Base-by-base conservation (phyloP, 805 yeast species). In the Yamadazyma paraphyllophila region DNA sequence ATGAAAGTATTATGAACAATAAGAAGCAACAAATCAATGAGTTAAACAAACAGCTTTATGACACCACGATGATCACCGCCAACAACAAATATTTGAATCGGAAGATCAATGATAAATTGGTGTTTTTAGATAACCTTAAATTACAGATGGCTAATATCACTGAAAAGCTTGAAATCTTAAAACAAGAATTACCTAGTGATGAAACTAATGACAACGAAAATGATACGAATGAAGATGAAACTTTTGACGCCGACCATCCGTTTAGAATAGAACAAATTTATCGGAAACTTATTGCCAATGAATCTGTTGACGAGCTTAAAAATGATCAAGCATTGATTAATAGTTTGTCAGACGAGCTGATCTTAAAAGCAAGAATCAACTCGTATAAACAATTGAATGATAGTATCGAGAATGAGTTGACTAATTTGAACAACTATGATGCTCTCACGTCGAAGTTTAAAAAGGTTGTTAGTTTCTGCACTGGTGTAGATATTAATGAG, bases 201-300 rank as follows among this genome's bases (percentile, higher is more conserved):
- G 56, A 86, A 13, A 17, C 29, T 24, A 50, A 79, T 14, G 57
- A 52, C n/a, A 53, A 48, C 7, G 57, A 86, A 14, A 79, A 79
- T 50, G 79, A 80, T 6, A 20, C 24, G 31, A 27, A 39, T 11
- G 65, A 68, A 10, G 85, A 80, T 41, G 91, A 86, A 51, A 83
- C 83, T 48, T 84, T 81, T 56, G 92, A 86, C 63, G 92, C 96
- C 0, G 97, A 91, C 65, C 92, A 88, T 58, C 96, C 97, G n/a
- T 92, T 88, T 64, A 76, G 85, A 40, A 77, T 88, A 9, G 73
- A 77, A 58, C 72, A 80, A 6, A 71, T 87, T 11, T 83, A 77
- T 57, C 76, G 80, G 33, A 75, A 73, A 51, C 63, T 86, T n/a
- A 39, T 57, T 3, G 56, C 58, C 15, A 47, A 61, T 34, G 66